Conservation (phyloP, 208 protist species). For the Trypanosoma theileri region DNA sequence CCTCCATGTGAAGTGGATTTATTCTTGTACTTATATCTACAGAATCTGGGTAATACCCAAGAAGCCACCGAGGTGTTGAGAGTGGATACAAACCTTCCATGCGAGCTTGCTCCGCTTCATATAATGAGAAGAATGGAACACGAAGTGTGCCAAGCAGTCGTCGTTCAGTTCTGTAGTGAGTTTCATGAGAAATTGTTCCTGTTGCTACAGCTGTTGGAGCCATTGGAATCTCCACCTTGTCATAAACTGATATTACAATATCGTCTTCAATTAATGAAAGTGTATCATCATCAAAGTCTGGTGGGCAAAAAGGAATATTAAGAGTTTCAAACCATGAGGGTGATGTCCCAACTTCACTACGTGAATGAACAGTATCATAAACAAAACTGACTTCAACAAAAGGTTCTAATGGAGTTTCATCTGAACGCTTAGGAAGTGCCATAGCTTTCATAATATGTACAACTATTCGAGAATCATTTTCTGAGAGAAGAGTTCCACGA, state of each 20-base stretch:
- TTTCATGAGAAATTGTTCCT: conserved; percentile 68
- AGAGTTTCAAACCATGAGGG: conserved; percentile 84
- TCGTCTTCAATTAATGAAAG: conserved; percentile 84
- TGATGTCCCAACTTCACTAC: conserved; percentile 63
- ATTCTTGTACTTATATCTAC: neutral
- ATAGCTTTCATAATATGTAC: conserved; percentile 86
- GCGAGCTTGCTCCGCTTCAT: conserved; percentile 56
- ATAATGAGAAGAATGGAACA: conserved; percentile 78
- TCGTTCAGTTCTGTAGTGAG: conserved; percentile 83
- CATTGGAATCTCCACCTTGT: conserved; percentile 80
- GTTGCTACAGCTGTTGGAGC: conserved; percentile 31
- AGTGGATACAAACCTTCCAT: conserved; percentile 79
- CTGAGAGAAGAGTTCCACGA: conserved; percentile 49
- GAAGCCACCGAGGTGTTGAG: conserved; percentile 65
- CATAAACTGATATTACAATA: conserved; percentile 76
- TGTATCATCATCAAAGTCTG: conserved; percentile 86
- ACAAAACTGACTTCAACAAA: conserved; percentile 80
- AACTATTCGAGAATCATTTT: conserved; percentile 62
- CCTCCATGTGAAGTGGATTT: neutral
- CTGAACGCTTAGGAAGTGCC: conserved; percentile 58
- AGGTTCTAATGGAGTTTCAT: conserved; percentile 74
- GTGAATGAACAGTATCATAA: conserved; percentile 66
- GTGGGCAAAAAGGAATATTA: conserved; percentile 75
- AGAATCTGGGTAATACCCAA: conserved; percentile 51
- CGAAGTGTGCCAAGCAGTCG: conserved; percentile 72